phyloP scores from a whole-genome alignment of 352 stramenopile species.

The Pythium scleroteichum region DNA sequence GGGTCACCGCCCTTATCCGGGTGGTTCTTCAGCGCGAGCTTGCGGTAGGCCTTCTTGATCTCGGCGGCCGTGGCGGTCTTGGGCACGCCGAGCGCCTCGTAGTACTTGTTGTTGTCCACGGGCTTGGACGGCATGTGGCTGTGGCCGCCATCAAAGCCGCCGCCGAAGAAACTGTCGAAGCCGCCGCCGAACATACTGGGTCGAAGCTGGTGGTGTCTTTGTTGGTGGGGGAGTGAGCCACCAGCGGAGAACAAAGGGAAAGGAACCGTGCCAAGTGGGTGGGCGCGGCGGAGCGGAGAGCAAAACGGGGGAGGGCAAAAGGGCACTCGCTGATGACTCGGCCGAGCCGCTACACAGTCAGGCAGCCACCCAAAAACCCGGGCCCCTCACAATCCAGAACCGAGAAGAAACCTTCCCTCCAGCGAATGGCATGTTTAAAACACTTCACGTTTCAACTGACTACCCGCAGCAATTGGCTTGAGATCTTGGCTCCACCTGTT shows the following conservation, averaged over 20 bases:
- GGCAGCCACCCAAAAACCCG: constrained; percentile 28
- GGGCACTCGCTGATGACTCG: constrained; percentile 7
- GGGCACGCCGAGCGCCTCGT: constrained; percentile 83
- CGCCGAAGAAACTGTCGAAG: constrained; percentile 87
- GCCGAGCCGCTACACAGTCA: too few relatives aligned
- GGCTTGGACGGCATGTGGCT: constrained; percentile 45
- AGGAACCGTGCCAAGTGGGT: constrained; percentile 24
- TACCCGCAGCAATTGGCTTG: background rate
- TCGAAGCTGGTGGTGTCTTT: constrained; percentile 12
- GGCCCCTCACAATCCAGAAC: constrained; percentile 17
- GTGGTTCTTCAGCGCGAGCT: constrained; percentile 94
- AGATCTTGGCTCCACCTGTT: constrained; percentile 11
- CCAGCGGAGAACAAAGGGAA: constrained; percentile 21
- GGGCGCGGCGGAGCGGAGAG: constrained; percentile 18
- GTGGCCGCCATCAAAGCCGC: constrained; percentile 64
- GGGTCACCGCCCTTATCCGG: constrained; percentile 98
- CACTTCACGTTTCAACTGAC: background rate
- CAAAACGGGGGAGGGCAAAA: constrained; percentile 12
- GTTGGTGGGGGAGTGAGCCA: constrained; percentile 17
- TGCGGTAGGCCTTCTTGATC: constrained; percentile 92
- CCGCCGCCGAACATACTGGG: constrained; percentile 80
- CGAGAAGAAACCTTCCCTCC: constrained; percentile 7
- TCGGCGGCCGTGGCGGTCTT: constrained; percentile 83
- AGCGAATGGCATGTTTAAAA: constrained; percentile 20
- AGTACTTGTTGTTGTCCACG: constrained; percentile 89